Base-by-base conservation (phyloP, 2,329 filamentous ascomycete genomes). In the Lecanicillium sp. region DNA sequence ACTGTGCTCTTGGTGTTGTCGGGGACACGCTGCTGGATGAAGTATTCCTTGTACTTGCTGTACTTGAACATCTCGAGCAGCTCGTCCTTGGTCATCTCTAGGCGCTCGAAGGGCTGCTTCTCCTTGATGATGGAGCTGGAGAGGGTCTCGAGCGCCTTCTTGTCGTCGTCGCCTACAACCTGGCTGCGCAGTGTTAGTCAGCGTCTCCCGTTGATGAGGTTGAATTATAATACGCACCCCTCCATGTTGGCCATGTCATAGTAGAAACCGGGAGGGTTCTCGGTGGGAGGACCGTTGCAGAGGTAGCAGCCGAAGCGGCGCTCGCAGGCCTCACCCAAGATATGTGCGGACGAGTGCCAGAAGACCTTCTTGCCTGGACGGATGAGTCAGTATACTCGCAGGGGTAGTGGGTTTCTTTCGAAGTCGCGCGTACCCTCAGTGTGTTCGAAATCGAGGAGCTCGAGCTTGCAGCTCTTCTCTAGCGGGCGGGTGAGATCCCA, bases 1-100 rank as follows among this genome's bases (percentile, higher is more conserved):
- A 97, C 91, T 9, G 93, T 97, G 64, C 89, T 95, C 63, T 79
- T 88, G 48, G 89, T 90, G 58, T 89, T 90, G 58, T 95, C 89
- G 32, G 84, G 75, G 52, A 97, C 66, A 38, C 66, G 63, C 56
- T 68, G 66, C 58, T 66, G 85, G 71, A 98, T 97, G 67, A 97
- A 95, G 67, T 96, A 87, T 65, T 95, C 83, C 79, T 98, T 97
- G 76, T 95, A 97, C 67, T 93, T 93, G 78, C 94, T 96, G 77
- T 95, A 94, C 59, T 83, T 81, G 74, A 97, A 97, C 68, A 97
- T 95, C 65, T 95, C 89, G 44, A 93, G 79, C 43, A 97, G 77
- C 56, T 97, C 84, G 47, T 91, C 86, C 71, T 97, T 97, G 55
- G 86, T 86, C 62, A 96, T 79, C 55, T 86, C 86, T 40, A 97